phyloP scores from a whole-genome alignment of 2,329 filamentous ascomycete species.

The Ceratocystis harringtonii region DNA sequence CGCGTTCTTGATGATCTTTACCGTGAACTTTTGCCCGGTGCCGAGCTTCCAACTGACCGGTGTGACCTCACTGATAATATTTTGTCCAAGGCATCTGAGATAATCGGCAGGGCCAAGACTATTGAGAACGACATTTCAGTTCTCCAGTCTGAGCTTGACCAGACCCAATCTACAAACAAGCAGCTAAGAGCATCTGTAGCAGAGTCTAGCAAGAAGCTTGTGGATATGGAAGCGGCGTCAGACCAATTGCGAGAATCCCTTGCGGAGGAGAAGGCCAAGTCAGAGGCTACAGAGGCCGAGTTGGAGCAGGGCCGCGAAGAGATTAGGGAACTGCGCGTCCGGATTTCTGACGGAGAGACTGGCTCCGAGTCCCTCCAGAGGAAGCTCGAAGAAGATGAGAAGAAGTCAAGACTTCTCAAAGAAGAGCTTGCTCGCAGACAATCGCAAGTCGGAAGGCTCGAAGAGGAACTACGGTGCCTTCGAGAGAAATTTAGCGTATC shows the following conservation, averaged over 20 bases:
- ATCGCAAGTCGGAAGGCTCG: constrained; percentile 58
- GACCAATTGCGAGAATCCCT: constrained; percentile 40
- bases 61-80: constrained; percentile 45
- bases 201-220: constrained; percentile 27
- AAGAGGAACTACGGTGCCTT: constrained; percentile 57
- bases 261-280: constrained; percentile 39
- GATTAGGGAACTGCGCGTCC: constrained; percentile 50
- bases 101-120: constrained; percentile 44
- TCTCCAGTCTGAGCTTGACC: constrained; percentile 48
- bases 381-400: constrained; percentile 61
- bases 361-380: constrained; percentile 66
- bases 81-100: constrained; percentile 40
- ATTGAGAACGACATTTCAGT: constrained; percentile 45
- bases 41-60: constrained; percentile 39
- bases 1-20: constrained; percentile 44
- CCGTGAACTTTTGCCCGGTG: constrained; percentile 39
- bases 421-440: constrained; percentile 61
- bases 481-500: constrained; percentile 47
- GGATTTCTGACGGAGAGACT: constrained; percentile 68
- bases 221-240: constrained; percentile 36
- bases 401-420: constrained; percentile 49
- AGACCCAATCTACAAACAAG: constrained; percentile 38
- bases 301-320: constrained; percentile 52
- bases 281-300: constrained; percentile 39
- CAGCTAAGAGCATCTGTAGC: constrained; percentile 45